Base-by-base conservation (phyloP, 495 filamentous ascomycete genomes). In the Aspergillus leporis region DNA sequence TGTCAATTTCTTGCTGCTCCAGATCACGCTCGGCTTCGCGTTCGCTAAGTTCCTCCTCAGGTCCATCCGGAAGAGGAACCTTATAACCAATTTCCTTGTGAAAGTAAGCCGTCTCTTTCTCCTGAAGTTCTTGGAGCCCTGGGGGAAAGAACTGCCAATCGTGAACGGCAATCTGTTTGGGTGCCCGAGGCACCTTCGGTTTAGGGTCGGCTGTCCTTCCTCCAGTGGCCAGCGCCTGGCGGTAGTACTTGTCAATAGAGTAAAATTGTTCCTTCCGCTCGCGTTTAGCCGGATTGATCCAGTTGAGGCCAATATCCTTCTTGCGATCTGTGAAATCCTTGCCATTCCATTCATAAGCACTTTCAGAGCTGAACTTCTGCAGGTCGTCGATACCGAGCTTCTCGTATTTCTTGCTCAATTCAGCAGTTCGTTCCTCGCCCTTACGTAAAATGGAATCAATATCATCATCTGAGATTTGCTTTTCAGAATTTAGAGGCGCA, bases 211-310 rank as follows among this genome's bases (percentile, higher is more conserved):
- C 90, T 7, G 89, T 89, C 45, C 92, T 84, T 16, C 89, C 90
- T 62, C 91, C 90, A 7, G 91, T 97, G 43, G 87, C 84, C 57
- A 99, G 77, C 25, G 93, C 92, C 62, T 93, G 87, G 58, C 93
- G 90, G 74, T 98, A 99, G 76, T 98, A 99, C 74, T 97, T 96
- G 72, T 99, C 95, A 73, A 98, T 96, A 0, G 93, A 97, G 65
- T 99, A 99, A 28, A 90, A 89, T 70, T 96, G 91, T 69, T 99
- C 94, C 75, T 98, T 99, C 53, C 95, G 90, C 75, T 99, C 95
- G 65, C 95, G 93, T 80, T 98, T 99, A 19, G 94, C 87, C 3
- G 95, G 95, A 66, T 99, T 97, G 78, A 99, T 99, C 95, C 95
- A 99, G 68, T 81, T 95, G 31, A 96, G 82, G 38, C 92, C 92